Conservation (phyloP, 805 yeast species). For the Saturnispora galanensis region DNA sequence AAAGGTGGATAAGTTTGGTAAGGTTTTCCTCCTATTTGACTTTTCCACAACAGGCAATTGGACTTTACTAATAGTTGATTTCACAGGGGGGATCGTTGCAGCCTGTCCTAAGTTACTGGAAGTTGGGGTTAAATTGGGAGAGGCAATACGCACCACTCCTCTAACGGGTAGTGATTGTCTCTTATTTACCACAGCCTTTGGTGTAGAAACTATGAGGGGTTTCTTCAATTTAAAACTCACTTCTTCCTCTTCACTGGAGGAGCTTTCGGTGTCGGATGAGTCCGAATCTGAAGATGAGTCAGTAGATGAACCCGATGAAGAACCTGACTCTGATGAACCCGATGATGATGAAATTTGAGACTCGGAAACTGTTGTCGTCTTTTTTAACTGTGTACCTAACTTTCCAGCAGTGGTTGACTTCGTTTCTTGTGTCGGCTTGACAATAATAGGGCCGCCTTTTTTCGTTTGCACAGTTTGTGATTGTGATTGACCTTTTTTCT, state of each 20-base stretch:
- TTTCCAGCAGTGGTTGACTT: no score
- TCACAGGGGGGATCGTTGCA: background rate
- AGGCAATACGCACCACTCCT: conserved; percentile 1
- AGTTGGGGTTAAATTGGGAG: conserved; percentile 4
- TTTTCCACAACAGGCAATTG: conserved; percentile 1
- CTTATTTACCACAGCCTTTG: conserved; percentile 20
- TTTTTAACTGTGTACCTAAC: no score
- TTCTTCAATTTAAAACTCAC: conserved; percentile 14
- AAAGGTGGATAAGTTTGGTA: conserved; percentile 47
- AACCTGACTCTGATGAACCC: background rate
- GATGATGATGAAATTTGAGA: background rate
- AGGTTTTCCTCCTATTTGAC: conserved; percentile 11
- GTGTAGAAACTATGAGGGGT: conserved; percentile 39
- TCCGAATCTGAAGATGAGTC: conserved; percentile 11
- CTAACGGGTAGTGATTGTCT: conserved; percentile 3
- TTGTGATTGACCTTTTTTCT: no score
- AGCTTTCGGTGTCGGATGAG: conserved; percentile 16
- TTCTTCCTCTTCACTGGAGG: conserved; percentile 16
- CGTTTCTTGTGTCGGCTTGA: no score
- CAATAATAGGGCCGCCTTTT: no score
- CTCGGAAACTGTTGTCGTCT: no score
- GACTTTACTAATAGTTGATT: no score
- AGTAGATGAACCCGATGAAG: conserved; percentile 7
- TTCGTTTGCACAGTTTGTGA: no score
- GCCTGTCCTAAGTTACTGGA: background rate